Conservation (phyloP, 1,284 basidiomycete genomes). For the Veloboletus limbatus region DNA sequence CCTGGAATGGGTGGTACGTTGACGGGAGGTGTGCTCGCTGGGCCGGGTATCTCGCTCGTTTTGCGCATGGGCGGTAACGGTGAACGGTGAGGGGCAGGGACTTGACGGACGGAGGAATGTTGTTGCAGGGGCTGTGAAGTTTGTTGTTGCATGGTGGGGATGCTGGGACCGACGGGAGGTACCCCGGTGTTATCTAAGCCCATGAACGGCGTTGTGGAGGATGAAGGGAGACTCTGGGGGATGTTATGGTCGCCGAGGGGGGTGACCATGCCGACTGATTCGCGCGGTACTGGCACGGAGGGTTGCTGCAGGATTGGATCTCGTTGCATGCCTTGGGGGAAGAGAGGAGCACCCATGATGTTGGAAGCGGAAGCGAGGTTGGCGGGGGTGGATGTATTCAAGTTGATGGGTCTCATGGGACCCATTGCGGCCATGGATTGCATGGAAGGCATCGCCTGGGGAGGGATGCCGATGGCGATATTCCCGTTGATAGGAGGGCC, state of each 20-base stretch:
- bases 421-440: conserved; percentile 16
- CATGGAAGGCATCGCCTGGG: conserved; percentile 20
- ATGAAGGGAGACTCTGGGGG: conserved; percentile 26
- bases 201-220: conserved; percentile 24
- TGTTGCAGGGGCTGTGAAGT: conserved; percentile 28
- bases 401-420: conserved; percentile 21
- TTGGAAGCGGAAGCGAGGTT: conserved; percentile 15
- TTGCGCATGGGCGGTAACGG: conserved; percentile 27
- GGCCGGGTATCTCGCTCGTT: conserved; percentile 20
- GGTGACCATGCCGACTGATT: conserved; percentile 18
- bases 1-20: conserved; percentile 29
- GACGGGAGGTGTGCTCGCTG: conserved; percentile 17
- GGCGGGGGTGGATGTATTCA: conserved; percentile 14
- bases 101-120: conserved; percentile 27
- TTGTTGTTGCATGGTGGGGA: conserved; percentile 21
- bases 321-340: conserved; percentile 28
- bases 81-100: conserved; percentile 20
- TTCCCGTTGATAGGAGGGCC: conserved; percentile 17
- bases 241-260: conserved; percentile 3
- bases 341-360: conserved; percentile 20
- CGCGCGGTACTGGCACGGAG: conserved; percentile 24
- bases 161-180: conserved; percentile 11
- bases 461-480: conserved; percentile 19
- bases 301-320: conserved; percentile 28
- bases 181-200: conserved; percentile 19